Conservation (phyloP, 2,329 filamentous ascomycete genomes). For the Pyrenophora graminea region DNA sequence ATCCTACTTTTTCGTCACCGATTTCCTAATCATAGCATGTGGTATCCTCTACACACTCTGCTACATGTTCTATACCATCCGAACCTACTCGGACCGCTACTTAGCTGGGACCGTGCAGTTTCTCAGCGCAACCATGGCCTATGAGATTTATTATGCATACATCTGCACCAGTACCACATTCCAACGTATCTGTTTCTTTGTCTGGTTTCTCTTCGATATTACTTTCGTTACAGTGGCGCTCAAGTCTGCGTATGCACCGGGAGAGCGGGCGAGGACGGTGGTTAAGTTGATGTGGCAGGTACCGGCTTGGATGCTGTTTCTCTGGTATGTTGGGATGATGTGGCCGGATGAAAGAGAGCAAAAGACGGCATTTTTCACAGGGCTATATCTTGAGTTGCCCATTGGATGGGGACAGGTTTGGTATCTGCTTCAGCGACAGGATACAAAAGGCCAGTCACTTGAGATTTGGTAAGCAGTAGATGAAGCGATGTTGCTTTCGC, state of each 20-base stretch:
- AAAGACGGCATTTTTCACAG: constrained; percentile 49
- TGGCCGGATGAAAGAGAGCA: constrained; percentile 49
- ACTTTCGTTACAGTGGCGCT: constrained; percentile 44
- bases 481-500: background rate
- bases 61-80: constrained; percentile 48
- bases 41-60: constrained; percentile 48
- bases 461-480: constrained; percentile 46
- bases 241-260: constrained; percentile 31
- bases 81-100: constrained; percentile 44
- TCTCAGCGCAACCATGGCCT: constrained; percentile 43
- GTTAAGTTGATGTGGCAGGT: constrained; percentile 33
- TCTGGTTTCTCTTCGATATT: constrained; percentile 47
- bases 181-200: constrained; percentile 43
- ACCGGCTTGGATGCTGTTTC: constrained; percentile 32
- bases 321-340: constrained; percentile 30
- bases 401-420: constrained; percentile 46
- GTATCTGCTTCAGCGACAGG: constrained; percentile 33
- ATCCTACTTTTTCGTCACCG: constrained; percentile 49
- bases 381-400: constrained; percentile 44
- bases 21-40: constrained; percentile 48
- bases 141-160: constrained; percentile 49
- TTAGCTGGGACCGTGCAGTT: constrained; percentile 41
- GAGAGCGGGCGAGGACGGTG: constrained; percentile 26
- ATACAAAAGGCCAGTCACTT: constrained; percentile 46
- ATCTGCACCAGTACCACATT: constrained; percentile 41